Evolutionary conservation across 768 basidiomycete species (phyloP), one percentile per base, ranked within the genome.

Genomic region (Royoungia palumana): DNA sequence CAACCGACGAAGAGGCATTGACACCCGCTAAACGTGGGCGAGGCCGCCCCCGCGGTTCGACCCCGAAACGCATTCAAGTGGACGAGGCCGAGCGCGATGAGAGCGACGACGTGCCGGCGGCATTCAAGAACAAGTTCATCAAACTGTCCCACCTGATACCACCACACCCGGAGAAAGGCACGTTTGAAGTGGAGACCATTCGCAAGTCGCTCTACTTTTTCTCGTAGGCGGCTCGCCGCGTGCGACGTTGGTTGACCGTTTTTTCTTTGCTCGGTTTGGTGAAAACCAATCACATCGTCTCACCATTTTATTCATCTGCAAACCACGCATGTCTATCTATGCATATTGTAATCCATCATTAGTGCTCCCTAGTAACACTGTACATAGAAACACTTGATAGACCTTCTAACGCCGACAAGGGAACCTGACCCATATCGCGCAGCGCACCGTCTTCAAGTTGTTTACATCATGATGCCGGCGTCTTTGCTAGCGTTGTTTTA

Each of bases 181-280:
- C 74, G 48, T 96, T 98, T 65, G 79, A 89, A 55, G 91, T 98
- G 53, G 75, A 80, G 59, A 75, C 74, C 51, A 94, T 97, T 70
- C 86, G 86, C 65, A 69, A 81, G 49, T 90, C 87, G 36, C 75
- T 77, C 32, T 98, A 97, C 70, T 98, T 98, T 79, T 98, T 97
- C 78, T 94, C 94, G 36, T 96, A 79, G 44, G 11, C 32, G 28
- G 12, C 28, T 11, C 12, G 28, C 11, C 28, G 13, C 28, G 10
- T 12, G 28, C 28, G 28, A 28, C 11, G 10, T 28, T 11, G 28
- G 28, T 27, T 9, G 25, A 27, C 10, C 7, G 8, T 27, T 17
- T 25, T 44, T 25, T 44, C 16, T 21, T 17, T 36, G 37, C 20
- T 25, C 9, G 21, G 44, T 30, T 4, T 35, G 25, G 7, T 12